Evolutionary conservation across 129 eudicot genomes (phyloP).

Genomic region (Erigeron canadensis): DNA sequence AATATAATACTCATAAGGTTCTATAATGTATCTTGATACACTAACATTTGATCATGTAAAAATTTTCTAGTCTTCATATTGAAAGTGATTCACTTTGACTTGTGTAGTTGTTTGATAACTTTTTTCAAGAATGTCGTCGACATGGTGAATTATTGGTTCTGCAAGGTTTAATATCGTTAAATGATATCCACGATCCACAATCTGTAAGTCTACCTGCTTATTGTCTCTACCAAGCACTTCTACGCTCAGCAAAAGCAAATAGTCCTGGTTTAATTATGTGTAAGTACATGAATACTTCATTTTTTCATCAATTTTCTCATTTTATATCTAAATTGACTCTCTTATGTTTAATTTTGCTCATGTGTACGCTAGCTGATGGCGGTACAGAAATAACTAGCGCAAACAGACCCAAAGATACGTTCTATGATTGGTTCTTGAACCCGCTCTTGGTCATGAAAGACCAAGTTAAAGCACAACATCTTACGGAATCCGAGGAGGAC

Average conservation of each 20-base stretch:
- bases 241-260: constrained; percentile 71
- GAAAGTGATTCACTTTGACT: background rate
- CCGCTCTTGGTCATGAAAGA: constrained; percentile 85
- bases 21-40: too few species aligned
- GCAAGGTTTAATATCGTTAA: constrained; percentile 57
- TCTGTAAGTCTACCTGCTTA: constrained; percentile 75
- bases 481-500: constrained; percentile 57
- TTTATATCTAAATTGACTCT: background rate
- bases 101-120: constrained; percentile 62
- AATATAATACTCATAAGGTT: too few species aligned
- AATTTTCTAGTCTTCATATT: background rate
- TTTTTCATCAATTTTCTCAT: background rate
- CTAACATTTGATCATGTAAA: too few species aligned
- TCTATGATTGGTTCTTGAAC: constrained; percentile 83
- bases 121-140: constrained; percentile 55
- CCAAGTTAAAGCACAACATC: constrained; percentile 74
- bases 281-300: constrained; percentile 31
- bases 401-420: constrained; percentile 70
- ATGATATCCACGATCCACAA: constrained; percentile 81
- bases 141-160: constrained; percentile 69
- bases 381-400: constrained; percentile 61
- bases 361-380: constrained; percentile 49
- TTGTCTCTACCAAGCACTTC: constrained; percentile 54
- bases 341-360: background rate
- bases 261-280: constrained; percentile 61